phyloP scores from a whole-genome alignment of 2,329 filamentous ascomycete genomes.

The Paramyrothecium roridum region DNA sequence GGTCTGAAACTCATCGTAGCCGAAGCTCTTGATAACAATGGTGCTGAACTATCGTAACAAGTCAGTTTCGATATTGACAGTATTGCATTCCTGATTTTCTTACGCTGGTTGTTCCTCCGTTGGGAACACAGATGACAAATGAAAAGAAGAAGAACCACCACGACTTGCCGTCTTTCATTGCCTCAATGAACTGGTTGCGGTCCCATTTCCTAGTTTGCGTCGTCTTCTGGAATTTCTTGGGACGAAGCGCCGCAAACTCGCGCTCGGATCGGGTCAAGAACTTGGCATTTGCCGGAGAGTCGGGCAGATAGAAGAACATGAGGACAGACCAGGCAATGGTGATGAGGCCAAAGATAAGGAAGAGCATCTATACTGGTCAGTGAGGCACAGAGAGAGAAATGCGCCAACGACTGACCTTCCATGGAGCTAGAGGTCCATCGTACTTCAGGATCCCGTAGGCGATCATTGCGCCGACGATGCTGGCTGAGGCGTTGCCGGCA shows the following conservation, averaged over 20 bases:
- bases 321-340: too few relatives aligned
- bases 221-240: slow-evolving; percentile 6
- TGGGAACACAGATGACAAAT: slow-evolving; percentile 9
- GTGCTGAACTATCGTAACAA: slow-evolving; percentile 12
- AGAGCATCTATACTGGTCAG: too few relatives aligned
- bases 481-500: slow-evolving; percentile 21
- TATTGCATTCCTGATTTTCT: too few relatives aligned
- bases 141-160: slow-evolving; percentile 16
- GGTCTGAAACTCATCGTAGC: slow-evolving; percentile 11
- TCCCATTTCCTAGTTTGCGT: too few relatives aligned
- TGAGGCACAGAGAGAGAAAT: too few relatives aligned
- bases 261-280: slow-evolving; percentile 12
- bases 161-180: slow-evolving; percentile 15
- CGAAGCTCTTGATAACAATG: slow-evolving; percentile 16
- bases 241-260: slow-evolving; percentile 6
- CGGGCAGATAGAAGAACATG: slow-evolving; percentile 10
- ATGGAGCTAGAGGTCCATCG: too few relatives aligned
- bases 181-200: slow-evolving; percentile 14
- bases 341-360: slow-evolving; percentile 8
- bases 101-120: too few relatives aligned
- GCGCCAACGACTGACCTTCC: too few relatives aligned
- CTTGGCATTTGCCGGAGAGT: slow-evolving; percentile 9
- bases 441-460: slow-evolving; percentile 11
- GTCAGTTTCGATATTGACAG: too few relatives aligned
- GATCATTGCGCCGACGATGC: slow-evolving; percentile 19